Conservation (phyloP, 129 eudicot genomes). For the Dittrichia graveolens region DNA sequence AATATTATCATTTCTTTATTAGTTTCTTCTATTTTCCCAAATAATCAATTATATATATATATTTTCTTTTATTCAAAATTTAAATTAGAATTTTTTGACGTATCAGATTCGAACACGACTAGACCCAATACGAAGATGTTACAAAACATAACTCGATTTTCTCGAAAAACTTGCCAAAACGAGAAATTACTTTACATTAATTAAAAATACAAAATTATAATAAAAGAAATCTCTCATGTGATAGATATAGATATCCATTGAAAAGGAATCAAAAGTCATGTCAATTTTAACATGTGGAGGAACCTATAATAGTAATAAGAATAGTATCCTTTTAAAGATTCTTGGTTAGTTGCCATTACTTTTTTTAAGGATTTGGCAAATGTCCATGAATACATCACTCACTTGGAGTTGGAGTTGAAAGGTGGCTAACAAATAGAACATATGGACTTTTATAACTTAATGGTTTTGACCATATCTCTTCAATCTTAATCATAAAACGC, state of each 20-base stretch:
- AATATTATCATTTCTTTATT: too few relatives aligned
- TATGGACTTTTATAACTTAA: conserved; percentile 11
- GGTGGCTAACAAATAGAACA: conserved; percentile 40
- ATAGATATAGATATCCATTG: background rate
- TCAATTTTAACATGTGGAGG: conserved; percentile 28
- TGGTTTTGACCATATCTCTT: conserved; percentile 26
- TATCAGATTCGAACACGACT: too few relatives aligned
- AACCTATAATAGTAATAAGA: background rate
- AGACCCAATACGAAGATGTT: too few relatives aligned
- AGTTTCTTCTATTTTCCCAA: too few relatives aligned
- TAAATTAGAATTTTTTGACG: too few relatives aligned
- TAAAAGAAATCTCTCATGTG: background rate
- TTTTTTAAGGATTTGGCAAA: conserved; percentile 27
- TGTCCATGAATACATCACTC: conserved; percentile 9
- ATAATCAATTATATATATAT: too few relatives aligned
- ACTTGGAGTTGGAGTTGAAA: conserved; percentile 7
- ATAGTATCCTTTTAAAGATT: conserved; percentile 23
- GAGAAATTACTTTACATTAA: too few relatives aligned
- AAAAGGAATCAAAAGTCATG: conserved; percentile 18
- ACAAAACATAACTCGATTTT: too few relatives aligned
- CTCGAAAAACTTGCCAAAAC: too few relatives aligned
- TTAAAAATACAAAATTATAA: background rate
- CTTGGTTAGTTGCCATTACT: conserved; percentile 28
- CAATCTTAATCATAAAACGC: conserved; percentile 20
- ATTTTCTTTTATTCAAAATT: too few relatives aligned